Base-by-base conservation (phyloP, 2,329 filamentous ascomycete genomes). In the Cytospora leucostoma region DNA sequence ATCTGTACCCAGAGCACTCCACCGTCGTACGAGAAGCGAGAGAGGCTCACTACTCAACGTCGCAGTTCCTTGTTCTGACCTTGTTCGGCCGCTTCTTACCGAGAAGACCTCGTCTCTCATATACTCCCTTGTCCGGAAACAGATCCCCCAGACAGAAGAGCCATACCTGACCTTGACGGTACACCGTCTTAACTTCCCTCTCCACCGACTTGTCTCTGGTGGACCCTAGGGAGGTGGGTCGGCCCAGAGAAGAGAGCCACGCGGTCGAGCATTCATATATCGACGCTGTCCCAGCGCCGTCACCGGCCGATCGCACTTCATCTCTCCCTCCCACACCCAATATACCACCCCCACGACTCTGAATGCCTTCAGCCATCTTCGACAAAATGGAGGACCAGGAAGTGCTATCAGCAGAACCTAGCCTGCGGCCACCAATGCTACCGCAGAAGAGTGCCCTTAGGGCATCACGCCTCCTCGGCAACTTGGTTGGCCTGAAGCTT, bases 401-500 rank as follows among this genome's bases (percentile, higher is more conserved):
- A n/a, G 66, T 66, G 60, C 66, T 62, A 53, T 61, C 57, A 19
- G 49, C 62, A 47, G 63, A 64, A n/a, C 62, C 65, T 53, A 65
- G 65, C 59, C 54, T 62, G 17, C 65, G 68, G 55, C 71, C 77
- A 33, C 83, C 82, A 11, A 78, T 79, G 47, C 73, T 85, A 6
- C 83, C 83, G 1, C 74, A 76, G 65, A 82, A 78, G 76, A 84
- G 81, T 70, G 73, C 79, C 11, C 76, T 81, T 27, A 75, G 83
- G 68, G 74, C 76, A 21, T 84, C 83, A 10, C 76, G 77, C 59
- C 73, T 82, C 15, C 74, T 82, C 50, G 75, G 78, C 66, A 74
- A 69, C 62, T 66, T 72, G 61, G 67, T 70, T 54, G 69, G 70
- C 52, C 69, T 80, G 10, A 76, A 75, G 68, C 62, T 66, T 49